Conservation (phyloP, 257 asterid genomes). For the Jasminum sambac region DNA sequence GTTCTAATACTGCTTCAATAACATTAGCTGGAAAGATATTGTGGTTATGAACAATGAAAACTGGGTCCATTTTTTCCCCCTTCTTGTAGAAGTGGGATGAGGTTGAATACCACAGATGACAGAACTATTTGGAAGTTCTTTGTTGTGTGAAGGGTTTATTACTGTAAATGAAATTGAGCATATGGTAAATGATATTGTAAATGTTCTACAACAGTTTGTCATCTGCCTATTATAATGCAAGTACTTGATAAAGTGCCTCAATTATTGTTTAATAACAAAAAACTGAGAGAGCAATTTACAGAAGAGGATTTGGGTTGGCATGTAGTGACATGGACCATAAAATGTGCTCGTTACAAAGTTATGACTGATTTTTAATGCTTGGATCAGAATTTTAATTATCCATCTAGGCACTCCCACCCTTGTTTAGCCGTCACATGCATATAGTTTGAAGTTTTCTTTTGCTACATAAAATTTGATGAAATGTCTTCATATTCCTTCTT, state of each 20-base stretch:
- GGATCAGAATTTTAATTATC: neutral
- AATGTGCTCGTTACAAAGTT: neutral
- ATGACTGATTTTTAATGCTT: neutral
- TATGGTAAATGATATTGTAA: constrained; percentile 18
- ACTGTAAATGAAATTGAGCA: neutral
- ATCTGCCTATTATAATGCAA: constrained; percentile 7
- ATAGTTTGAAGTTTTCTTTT: neutral
- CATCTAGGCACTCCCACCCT: neutral
- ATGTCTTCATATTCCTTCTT: constrained; percentile 3
- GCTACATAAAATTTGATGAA: neutral
- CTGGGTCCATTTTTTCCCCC: neutral
- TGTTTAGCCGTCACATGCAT: neutral
- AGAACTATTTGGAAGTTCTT: neutral
- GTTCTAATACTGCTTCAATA: constrained; percentile 11
- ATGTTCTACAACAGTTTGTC: constrained; percentile 7
- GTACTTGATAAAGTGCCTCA: constrained; percentile 6
- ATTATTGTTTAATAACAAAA: constrained; percentile 15
- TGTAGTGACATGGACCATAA: neutral
- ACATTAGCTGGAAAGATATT: neutral
- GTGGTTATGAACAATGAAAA: neutral
- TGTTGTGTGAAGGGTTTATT: neutral
- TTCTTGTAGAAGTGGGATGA: constrained; percentile 5
- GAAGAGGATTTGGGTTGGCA: constrained; percentile 4
- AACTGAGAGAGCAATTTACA: constrained; percentile 9
- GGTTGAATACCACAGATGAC: neutral